These are phyloP conservation scores for Chlamydomonas sphaeroides DNA, from an alignment of 139 green algal genomes.

Conservation along the genomic window DNA sequence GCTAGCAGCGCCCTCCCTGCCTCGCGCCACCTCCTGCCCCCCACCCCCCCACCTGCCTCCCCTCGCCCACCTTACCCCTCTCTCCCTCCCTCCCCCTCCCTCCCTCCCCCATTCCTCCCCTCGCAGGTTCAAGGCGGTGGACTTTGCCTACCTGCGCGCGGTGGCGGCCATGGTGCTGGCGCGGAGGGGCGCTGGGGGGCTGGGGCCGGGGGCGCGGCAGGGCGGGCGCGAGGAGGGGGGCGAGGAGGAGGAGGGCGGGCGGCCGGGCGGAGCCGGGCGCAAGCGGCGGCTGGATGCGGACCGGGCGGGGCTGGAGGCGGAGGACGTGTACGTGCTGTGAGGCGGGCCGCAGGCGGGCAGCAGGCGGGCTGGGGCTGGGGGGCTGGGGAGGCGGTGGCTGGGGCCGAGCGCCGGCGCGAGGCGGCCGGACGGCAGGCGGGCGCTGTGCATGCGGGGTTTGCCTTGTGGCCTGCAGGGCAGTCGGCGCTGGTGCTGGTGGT, in stretches of 20 bases:
- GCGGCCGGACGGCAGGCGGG: no score
- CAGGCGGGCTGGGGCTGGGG: no score
- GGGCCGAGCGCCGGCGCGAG: no score
- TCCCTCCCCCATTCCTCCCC: not conserved
- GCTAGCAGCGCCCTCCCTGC: no score
- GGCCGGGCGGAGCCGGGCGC: not conserved
- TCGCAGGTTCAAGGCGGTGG: not conserved
- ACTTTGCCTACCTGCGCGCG: conserved; percentile 16
- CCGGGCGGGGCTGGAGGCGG: not conserved
- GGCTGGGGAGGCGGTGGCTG: no score
- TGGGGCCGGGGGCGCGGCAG: no score
- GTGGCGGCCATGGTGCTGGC: conserved; percentile 19
- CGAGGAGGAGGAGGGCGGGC: not conserved
- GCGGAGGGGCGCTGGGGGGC: not conserved
- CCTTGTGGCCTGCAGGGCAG: no score
- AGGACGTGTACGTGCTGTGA: conserved; percentile 12
- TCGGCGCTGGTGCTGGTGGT: no score
- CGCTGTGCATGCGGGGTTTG: no score
- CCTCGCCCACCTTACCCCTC: not conserved
- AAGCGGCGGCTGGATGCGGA: not conserved
- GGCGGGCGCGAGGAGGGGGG: not conserved
- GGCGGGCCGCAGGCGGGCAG: no score
- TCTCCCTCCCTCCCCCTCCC: not conserved
- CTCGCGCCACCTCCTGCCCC: not conserved
- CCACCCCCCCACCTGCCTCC: not conserved